Base-by-base conservation (phyloP, 2,329 filamentous ascomycete species). In the Daldinia eschscholtzii region DNA sequence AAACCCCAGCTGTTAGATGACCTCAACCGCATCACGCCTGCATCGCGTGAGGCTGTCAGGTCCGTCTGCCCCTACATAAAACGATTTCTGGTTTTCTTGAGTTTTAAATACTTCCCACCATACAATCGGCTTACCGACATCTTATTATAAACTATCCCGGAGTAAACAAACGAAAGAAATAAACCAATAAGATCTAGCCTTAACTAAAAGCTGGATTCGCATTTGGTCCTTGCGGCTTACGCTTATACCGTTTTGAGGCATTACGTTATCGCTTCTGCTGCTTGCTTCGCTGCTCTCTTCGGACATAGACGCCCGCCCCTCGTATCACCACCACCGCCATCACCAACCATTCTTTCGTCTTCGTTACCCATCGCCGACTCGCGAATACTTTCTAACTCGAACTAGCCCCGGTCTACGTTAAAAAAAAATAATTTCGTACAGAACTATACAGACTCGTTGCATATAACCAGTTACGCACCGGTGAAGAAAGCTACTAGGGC, bases 21-120 rank as follows among this genome's bases (percentile, higher is more conserved):
- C 68, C 61, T 70, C 68, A 70, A 57, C 67, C 35, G 57, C 48
- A 60, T 61, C 58, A 59, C 46, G 39, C 59, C 58, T 41, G 44
- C 23, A 68, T 61, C 67, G 61, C 50, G 50, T 65, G 66, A 68
- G 62, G 13, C 26, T 52, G 26, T 52, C 13, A 23, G 20, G 20
- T 23, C 57, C 50, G 13, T 35, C 57, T 52, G 9, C 26, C n/a
- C 28, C 50, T 28, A 48, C 28, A 18, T 41, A 55, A 53, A 53
- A 37, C 39, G 7, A 6, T 33, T 30, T 30, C 20, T 5, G 20
- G 50, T 50, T 39, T 60, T 46, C 28, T 41, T n/a, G n/a, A n/a
- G n/a, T n/a, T 46, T n/a, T 46, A 20, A 7, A 50, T 56, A 37
- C 46, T 42, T 57, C 2, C 50, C 50, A 20, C 30, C 15, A 5